Evolutionary conservation across 208 protist species (phyloP), one percentile per base, ranked within the genome.

Genomic region (Porcisia hertigi): DNA sequence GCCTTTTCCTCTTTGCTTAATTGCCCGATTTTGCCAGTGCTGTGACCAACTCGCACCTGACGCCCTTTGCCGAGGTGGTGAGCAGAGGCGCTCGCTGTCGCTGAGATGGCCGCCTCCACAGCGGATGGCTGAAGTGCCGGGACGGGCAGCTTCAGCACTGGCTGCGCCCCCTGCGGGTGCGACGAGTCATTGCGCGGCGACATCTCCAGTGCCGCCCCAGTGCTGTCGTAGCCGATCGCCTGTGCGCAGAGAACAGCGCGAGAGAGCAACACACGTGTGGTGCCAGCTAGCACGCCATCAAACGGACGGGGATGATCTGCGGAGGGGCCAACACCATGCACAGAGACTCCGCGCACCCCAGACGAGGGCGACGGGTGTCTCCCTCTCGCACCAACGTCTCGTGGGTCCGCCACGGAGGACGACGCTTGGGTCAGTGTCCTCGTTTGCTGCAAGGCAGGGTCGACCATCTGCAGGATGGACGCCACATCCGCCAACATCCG

Each of bases 231-330:
- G 45, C 88, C 88, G 54, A 83, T 85, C 14, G 69, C 84, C 65
- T 92, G 87, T 14, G 85, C 92, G 73, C 90, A 92, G 23, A 88
- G 76, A 45, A 93, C 69, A 39, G 92, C 89, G 3, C 90, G 84
- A 25, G 88, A 84, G 41, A 92, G 67, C 23, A 96, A 76, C 59
- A 92, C 77, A 0, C 92, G 92, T n/a, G 91, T 72, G 4, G 92
- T 96, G 52, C 90, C 87, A 20, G 83, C 81, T 60, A 94, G 69
- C 66, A 96, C 90, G 18, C 80, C 73, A 73, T 94, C 90, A 75
- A 74, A 80, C n/a, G 49, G 71, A 36, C 62, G 52, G 1, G 70
- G 58, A 36, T 45, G 49, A 25, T 53, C 41, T 23, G 36, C 57
- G 14, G 49, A 53, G 47, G 12, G 30, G 14, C 47, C 49, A 14